phyloP scores from a whole-genome alignment of 345 rosid genomes.

The Eutrema yunnanense region DNA sequence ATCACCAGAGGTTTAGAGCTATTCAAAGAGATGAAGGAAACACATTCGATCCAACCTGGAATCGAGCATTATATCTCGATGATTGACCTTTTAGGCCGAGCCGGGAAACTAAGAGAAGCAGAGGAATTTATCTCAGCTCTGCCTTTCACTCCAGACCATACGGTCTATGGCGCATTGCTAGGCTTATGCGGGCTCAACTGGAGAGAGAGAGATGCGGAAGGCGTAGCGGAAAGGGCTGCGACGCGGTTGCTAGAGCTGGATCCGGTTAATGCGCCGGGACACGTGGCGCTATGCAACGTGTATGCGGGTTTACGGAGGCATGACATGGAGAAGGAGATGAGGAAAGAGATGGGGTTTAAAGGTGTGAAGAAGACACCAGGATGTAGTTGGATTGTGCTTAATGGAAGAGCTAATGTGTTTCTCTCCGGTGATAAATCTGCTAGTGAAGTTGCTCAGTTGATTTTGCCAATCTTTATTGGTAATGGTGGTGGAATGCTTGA shows the following conservation, averaged over 20 bases:
- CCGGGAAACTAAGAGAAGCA: conserved; percentile 64
- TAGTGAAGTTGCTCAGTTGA: conserved; percentile 29
- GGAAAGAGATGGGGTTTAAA: conserved; percentile 65
- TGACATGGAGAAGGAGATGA: conserved; percentile 49
- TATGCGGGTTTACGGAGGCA: conserved; percentile 49
- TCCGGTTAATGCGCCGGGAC: conserved; percentile 62
- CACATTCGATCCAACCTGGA: conserved; percentile 43
- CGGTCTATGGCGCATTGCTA: conserved; percentile 63
- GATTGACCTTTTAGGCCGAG: conserved; percentile 68
- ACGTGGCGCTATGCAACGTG: conserved; percentile 59
- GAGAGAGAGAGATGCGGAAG: conserved; percentile 23
- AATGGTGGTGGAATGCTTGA: conserved; percentile 9
- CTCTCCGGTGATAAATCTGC: conserved; percentile 54
- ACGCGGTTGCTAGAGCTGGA: conserved; percentile 48
- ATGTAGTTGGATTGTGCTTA: conserved; percentile 66
- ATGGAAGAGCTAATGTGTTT: conserved; percentile 45
- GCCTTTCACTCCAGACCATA: conserved; percentile 49
- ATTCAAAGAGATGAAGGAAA: conserved; percentile 45
- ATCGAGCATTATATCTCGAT: conserved; percentile 66
- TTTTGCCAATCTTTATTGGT: conserved; percentile 30
- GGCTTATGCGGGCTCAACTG: conserved; percentile 48
- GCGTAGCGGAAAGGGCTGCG: conserved; percentile 46
- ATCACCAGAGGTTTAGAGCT: conserved; percentile 48
- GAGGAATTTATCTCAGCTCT: conserved; percentile 49
- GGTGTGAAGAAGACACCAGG: conserved; percentile 81